Evolutionary conservation across 179 eudicot species (phyloP), one percentile per base, ranked within the genome.

Genomic region (Carnegiea gigantea): DNA sequence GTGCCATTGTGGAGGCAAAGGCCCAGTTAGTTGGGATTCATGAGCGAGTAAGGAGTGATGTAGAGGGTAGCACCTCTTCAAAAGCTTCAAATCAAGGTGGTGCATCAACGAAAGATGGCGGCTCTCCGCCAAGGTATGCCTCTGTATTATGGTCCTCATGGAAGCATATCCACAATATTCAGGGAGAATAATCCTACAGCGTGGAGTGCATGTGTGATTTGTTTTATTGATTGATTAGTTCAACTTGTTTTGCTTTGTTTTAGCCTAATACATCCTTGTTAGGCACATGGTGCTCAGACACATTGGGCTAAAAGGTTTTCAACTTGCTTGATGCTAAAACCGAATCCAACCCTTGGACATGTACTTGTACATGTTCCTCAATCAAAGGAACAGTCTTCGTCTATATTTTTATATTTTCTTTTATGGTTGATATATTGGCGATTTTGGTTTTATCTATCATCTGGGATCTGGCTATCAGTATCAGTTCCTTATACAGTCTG

Each of bases 41-140:
- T 82, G 99, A 95, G 85, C 89, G 99, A 79, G 99, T 96, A 49
- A 92, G 98, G 88, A 96, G 94, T 82, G 99, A 96, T 86, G 81
- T 87, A 48, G 93, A 80, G 80, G 94, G 95, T 54, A 89, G 77
- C 36, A 75, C 79, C 49, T 33, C 91, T 30, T 76, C 89, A 54
- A 28, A 89, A 62, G 68, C 88, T 73, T 81, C 93, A 51, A 48
- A 73, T 73, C 88, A 79, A 73, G 72, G 85, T 96, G 70, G 88
- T 28, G 24, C 86, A 77, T 82, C 89, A 23, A 86, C 83, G 76
- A 84, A 89, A 53, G 91, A 86, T 75, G 91, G 87, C 87, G 92
- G 89, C 20, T 88, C 96, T 77, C 92, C 87, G 86, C 89, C 93
- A 81, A 92, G 95, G 97, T 94, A 82, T n/a, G 24, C 38, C n/a